A percentile compares a stretch with the other conserved stretches of the same genome.
phyloP scores from a whole-genome alignment of 2,329 filamentous ascomycete species.

The Aureobasidium lini region DNA sequence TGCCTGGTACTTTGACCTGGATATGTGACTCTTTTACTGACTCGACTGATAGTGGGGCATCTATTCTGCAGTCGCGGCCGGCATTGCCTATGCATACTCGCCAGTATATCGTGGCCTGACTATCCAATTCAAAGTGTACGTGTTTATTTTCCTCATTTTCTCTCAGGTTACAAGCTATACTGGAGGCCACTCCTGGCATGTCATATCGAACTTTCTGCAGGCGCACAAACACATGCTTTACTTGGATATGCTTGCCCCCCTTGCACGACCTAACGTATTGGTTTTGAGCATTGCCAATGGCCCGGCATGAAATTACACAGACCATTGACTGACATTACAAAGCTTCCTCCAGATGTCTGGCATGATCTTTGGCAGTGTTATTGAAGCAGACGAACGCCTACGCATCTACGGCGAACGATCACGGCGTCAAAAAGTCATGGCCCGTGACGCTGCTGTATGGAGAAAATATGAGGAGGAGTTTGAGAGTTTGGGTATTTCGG shows the following conservation, averaged over 20 bases:
- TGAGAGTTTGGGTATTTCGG: constrained; percentile 29
- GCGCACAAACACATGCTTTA: no score
- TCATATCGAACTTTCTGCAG: no score
- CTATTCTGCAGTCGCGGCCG: constrained; percentile 55
- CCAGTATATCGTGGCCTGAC: constrained; percentile 67
- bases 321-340: background rate
- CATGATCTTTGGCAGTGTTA: constrained; percentile 71
- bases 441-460: constrained; percentile 62
- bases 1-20: background rate
- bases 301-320: background rate
- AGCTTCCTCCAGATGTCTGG: constrained; percentile 80
- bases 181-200: no score
- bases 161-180: constrained; percentile 21
- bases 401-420: constrained; percentile 59
- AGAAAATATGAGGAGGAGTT: constrained; percentile 57
- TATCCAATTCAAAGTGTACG: constrained; percentile 70
- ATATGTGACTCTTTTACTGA: background rate
- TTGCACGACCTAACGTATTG: no score
- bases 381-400: constrained; percentile 65
- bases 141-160: constrained; percentile 14
- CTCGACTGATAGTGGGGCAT: constrained; percentile 53
- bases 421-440: constrained; percentile 56
- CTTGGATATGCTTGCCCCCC: no score
- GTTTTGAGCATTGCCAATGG: no score
- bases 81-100: constrained; percentile 55